phyloP scores from a whole-genome alignment of 2,329 filamentous ascomycete genomes.

The Microdochium paspali region DNA sequence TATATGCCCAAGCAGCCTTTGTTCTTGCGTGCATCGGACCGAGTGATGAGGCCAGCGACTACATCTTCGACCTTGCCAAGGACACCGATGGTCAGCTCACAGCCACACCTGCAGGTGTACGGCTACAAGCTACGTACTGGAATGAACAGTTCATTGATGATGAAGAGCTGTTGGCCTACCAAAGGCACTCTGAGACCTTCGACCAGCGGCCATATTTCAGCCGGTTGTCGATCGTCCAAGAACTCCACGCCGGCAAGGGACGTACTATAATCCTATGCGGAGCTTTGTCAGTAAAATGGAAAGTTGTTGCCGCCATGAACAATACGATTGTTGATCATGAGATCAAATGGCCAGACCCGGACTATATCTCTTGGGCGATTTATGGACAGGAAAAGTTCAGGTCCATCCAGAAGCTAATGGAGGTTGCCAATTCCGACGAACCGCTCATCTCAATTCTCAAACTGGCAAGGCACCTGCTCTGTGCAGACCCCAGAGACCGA shows the following conservation, averaged over 20 bases:
- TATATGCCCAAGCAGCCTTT: neutral
- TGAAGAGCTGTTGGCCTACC: neutral
- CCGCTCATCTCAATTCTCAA: neutral
- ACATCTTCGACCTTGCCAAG: neutral
- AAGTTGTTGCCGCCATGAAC: neutral
- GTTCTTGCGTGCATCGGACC: neutral
- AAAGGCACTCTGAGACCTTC: neutral
- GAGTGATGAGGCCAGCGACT: neutral
- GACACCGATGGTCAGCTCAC: neutral
- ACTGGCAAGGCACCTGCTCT: neutral
- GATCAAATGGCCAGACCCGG: neutral
- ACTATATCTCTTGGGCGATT: too few relatives aligned
- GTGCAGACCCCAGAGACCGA: neutral
- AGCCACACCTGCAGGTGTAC: neutral
- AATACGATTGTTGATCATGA: neutral
- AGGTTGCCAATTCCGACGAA: neutral
- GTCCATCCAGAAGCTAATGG: too few relatives aligned
- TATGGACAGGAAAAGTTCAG: too few relatives aligned
- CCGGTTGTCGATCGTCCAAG: neutral
- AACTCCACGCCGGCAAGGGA: neutral
- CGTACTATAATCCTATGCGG: neutral
- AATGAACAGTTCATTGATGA: neutral
- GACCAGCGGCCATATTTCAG: neutral
- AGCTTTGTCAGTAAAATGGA: neutral
- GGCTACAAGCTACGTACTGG: neutral